Percentiles rank a stretch among this genome's conserved stretches.
Evolutionary conservation across 2,329 filamentous ascomycete genomes (phyloP).

Genomic region (Exophiala oligosperma): DNA sequence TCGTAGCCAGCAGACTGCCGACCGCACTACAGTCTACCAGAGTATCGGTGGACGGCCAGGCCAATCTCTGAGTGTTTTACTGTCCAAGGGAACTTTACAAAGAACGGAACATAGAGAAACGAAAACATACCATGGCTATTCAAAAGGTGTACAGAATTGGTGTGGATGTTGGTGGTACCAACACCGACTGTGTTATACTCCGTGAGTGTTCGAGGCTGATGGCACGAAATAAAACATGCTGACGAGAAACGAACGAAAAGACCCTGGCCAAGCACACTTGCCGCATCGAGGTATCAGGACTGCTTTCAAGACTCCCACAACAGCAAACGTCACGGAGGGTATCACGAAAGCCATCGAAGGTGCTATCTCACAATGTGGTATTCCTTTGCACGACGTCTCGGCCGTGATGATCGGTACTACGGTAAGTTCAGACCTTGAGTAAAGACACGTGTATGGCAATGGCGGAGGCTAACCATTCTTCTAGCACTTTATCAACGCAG

Average conservation of each 20-base stretch:
- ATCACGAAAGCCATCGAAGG: conserved; percentile 48
- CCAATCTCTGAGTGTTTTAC: background rate
- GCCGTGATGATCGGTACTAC: conserved; percentile 54
- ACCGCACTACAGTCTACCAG: too few species aligned
- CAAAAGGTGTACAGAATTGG: conserved; percentile 43
- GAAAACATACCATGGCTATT: conserved; percentile 2
- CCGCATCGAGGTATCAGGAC: conserved; percentile 45
- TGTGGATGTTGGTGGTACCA: conserved; percentile 36
- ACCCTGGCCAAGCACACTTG: conserved; percentile 38
- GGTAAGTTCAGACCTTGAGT: background rate
- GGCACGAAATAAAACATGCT: background rate
- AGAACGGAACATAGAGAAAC: background rate
- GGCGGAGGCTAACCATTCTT: background rate
- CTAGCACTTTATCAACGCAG: conserved; percentile 51
- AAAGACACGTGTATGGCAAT: background rate
- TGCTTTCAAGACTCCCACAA: conserved; percentile 53
- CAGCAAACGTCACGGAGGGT: conserved; percentile 50
- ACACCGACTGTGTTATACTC: conserved; percentile 18
- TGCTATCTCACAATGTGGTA: conserved; percentile 40
- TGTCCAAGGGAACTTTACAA: background rate
- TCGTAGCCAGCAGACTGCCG: too few species aligned
- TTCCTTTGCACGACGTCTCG: conserved; percentile 41
- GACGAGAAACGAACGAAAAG: conserved; percentile 8
- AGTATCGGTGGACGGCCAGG: too few species aligned
- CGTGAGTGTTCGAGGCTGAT: conserved; percentile 1